Evolutionary conservation across 23 red algal genomes (phyloP).

Genomic region (Pyropia yezoensis): DNA sequence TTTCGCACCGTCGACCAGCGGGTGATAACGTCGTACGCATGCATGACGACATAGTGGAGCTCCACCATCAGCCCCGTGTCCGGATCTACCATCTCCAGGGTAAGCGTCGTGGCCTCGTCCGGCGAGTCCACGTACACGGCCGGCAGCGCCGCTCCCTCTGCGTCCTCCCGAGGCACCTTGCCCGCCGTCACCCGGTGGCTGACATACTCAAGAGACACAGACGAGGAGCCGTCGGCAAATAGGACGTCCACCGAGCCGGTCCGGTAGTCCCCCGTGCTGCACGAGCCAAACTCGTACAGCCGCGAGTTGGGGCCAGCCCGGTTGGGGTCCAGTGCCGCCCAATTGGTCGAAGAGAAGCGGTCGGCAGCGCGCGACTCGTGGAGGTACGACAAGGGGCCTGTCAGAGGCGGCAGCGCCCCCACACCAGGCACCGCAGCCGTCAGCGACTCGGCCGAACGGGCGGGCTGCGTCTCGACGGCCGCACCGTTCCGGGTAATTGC

Average conservation of each 20-base stretch:
- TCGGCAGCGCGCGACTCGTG: too few species aligned
- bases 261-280: constrained; percentile 42
- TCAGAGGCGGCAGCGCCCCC: too few species aligned
- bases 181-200: constrained; percentile 19
- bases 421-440: too few species aligned
- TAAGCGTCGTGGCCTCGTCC: constrained; percentile 26
- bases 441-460: too few species aligned
- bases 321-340: constrained; percentile 34
- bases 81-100: constrained; percentile 27
- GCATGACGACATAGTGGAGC: constrained; percentile 31
- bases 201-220: constrained; percentile 18
- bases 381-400: too few species aligned
- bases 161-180: constrained; percentile 3
- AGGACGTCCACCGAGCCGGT: constrained; percentile 7
- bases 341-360: constrained; percentile 4
- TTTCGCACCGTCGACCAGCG: constrained; percentile 12
- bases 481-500: too few species aligned
- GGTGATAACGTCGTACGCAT: constrained; percentile 23
- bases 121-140: constrained; percentile 3
- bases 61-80: constrained; percentile 30
- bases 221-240: constrained; percentile 15
- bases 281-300: constrained; percentile 26
- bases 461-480: too few species aligned
- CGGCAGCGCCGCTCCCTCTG: constrained; percentile 2
- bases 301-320: constrained; percentile 21